These are phyloP conservation scores for Onygenales sp. DNA, from an alignment of 2,329 filamentous ascomycete genomes.

Conservation along the genomic window DNA sequence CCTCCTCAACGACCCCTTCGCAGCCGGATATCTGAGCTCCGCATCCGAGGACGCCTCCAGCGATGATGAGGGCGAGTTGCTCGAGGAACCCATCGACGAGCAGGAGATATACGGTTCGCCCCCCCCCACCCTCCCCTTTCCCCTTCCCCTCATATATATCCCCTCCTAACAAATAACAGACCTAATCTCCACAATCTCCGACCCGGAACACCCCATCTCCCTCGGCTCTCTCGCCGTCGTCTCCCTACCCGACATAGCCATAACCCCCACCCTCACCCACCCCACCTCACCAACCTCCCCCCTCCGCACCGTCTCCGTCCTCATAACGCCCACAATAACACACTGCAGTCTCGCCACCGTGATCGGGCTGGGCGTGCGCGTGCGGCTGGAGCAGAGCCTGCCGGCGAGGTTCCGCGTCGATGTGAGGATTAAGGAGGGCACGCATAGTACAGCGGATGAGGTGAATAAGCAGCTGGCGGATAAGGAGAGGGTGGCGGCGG, in stretches of 20 bases:
- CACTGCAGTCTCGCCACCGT: slow-evolving; percentile 96
- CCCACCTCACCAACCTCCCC: slow-evolving; percentile 46
- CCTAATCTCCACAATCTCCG: slow-evolving; percentile 86
- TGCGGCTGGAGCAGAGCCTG: slow-evolving; percentile 80
- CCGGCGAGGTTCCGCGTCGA: slow-evolving; percentile 88
- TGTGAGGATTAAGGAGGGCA: slow-evolving; percentile 88
- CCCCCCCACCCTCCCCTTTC: neutral
- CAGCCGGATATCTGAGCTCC: slow-evolving; percentile 22
- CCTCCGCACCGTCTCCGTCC: slow-evolving; percentile 68
- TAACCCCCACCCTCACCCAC: slow-evolving; percentile 59
- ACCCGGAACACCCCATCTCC: slow-evolving; percentile 92
- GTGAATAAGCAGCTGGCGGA: slow-evolving; percentile 95
- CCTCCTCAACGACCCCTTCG: slow-evolving; percentile 42
- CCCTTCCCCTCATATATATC: slow-evolving; percentile 7
- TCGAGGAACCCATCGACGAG: slow-evolving; percentile 80
- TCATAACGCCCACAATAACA: slow-evolving; percentile 92
- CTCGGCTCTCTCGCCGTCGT: slow-evolving; percentile 90
- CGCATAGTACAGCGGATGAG: slow-evolving; percentile 89
- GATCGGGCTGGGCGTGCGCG: slow-evolving; percentile 85
- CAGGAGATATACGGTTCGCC: slow-evolving; percentile 83
- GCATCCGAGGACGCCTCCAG: slow-evolving; percentile 21
- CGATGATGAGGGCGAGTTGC: slow-evolving; percentile 49
- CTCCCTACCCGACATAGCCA: slow-evolving; percentile 86
- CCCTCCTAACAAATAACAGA: slow-evolving; percentile 47
- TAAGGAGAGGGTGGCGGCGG: slow-evolving; percentile 92